These are phyloP conservation scores for Botrytis cinerea DNA, from an alignment of 2,329 filamentous ascomycete species.

Conservation along the genomic window DNA sequence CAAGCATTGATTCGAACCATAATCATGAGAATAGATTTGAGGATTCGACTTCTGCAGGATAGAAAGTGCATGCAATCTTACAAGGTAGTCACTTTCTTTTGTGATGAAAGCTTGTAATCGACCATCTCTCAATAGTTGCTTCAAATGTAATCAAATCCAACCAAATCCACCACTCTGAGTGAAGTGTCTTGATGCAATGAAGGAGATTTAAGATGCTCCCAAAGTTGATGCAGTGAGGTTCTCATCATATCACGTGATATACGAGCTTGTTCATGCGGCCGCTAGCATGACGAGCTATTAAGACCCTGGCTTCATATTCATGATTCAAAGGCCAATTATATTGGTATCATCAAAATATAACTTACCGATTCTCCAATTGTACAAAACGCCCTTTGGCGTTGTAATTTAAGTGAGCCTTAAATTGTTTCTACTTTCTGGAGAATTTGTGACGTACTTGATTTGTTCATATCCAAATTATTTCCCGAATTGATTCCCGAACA, in stretches of 20 bases:
- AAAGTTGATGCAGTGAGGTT: background rate
- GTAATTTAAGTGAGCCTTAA: background rate
- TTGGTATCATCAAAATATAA: background rate
- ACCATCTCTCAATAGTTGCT: background rate
- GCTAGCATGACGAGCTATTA: background rate
- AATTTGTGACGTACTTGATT: background rate
- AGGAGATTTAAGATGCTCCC: background rate
- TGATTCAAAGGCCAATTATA: background rate
- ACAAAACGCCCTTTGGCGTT: background rate
- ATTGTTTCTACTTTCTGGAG: background rate
- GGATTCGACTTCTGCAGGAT: background rate
- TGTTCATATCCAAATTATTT: background rate
- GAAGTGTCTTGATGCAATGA: background rate
- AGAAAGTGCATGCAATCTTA: background rate
- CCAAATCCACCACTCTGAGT: background rate
- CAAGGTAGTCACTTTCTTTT: background rate
- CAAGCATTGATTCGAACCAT: background rate
- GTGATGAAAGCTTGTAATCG: background rate
- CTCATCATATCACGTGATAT: background rate
- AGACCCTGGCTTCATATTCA: conserved; percentile 2
- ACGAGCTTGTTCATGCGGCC: background rate
- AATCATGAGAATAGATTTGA: background rate
- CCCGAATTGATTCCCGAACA: background rate
- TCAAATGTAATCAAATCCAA: background rate
- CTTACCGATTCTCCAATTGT: conserved; percentile 1